Evolutionary conservation across 176 grass and related monocot species (phyloP).

Genomic region (Oryza officinalis): DNA sequence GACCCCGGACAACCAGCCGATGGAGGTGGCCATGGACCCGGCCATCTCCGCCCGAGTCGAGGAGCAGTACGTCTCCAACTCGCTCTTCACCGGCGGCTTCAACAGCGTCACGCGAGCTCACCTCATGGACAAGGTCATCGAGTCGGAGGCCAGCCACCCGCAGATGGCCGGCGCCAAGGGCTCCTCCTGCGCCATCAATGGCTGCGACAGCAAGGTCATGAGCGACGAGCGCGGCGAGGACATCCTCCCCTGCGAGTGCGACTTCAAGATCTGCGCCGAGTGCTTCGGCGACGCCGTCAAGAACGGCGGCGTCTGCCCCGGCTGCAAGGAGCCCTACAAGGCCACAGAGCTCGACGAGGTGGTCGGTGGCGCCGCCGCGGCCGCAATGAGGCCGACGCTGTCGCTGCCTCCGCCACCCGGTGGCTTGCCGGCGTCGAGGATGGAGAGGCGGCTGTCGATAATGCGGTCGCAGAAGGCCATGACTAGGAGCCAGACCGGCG

Average conservation of each 20-base stretch:
- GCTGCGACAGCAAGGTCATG: constrained; percentile 88
- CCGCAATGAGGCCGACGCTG: constrained; percentile 14
- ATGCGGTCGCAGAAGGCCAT: constrained; percentile 74
- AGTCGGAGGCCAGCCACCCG: constrained; percentile 70
- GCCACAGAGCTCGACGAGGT: constrained; percentile 81
- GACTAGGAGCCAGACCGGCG: constrained; percentile 83
- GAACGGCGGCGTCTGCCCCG: constrained; percentile 70
- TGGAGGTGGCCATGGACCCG: constrained; percentile 68
- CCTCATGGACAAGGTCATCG: constrained; percentile 97
- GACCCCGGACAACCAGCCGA: constrained; percentile 89
- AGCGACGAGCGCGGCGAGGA: constrained; percentile 85
- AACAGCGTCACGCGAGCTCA: constrained; percentile 88
- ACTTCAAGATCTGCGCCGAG: constrained; percentile 92
- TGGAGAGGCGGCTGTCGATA: constrained; percentile 78
- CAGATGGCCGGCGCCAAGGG: constrained; percentile 96
- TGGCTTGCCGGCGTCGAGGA: constrained; percentile 37
- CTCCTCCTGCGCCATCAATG: constrained; percentile 71
- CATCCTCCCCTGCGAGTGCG: constrained; percentile 89
- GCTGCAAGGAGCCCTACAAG: constrained; percentile 91
- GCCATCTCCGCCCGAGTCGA: constrained; percentile 85
- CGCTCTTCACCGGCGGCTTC: constrained; percentile 93
- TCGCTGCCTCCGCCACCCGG: constrained; percentile 61
- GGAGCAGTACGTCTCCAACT: constrained; percentile 94
- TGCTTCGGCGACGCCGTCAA: constrained; percentile 93
- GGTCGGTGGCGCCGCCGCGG: not conserved